Percentiles rank a stretch among this genome's conserved stretches.
phyloP scores from a whole-genome alignment of 1,284 basidiomycete species.

The Rhodotorula sp. region DNA sequence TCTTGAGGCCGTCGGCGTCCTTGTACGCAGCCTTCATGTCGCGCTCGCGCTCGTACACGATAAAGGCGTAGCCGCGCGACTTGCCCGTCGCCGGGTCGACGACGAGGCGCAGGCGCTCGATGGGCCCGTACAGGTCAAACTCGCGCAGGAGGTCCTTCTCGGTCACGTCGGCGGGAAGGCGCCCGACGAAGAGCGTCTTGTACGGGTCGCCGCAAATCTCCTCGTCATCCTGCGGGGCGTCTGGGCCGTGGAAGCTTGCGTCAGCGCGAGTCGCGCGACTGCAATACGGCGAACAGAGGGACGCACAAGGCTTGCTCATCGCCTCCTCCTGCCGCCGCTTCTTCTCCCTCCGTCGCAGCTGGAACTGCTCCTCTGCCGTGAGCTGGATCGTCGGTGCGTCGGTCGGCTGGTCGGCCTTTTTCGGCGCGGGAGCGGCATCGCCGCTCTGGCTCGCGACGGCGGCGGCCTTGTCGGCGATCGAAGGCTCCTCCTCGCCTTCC shows the following conservation, averaged over 20 bases:
- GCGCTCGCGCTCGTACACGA: slow-evolving; percentile 95
- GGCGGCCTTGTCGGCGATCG: not conserved
- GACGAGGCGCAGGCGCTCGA: slow-evolving; percentile 88
- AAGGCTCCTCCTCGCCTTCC: slow-evolving; percentile 43
- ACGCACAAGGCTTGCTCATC: slow-evolving; percentile 40
- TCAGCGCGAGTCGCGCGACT: not conserved
- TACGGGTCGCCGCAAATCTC: slow-evolving; percentile 97
- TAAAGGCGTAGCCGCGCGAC: slow-evolving; percentile 89
- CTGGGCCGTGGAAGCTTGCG: slow-evolving; percentile 53
- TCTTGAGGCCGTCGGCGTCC: slow-evolving; percentile 95
- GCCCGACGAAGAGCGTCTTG: slow-evolving; percentile 95
- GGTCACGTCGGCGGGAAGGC: slow-evolving; percentile 86
- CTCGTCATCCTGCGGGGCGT: slow-evolving; percentile 86
- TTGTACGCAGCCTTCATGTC: slow-evolving; percentile 99
- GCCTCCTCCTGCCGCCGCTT: slow-evolving; percentile 27
- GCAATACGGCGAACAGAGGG: not conserved
- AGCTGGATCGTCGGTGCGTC: slow-evolving; percentile 22
- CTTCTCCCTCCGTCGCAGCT: slow-evolving; percentile 25
- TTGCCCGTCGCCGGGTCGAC: slow-evolving; percentile 66
- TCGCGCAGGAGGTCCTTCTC: slow-evolving; percentile 89
- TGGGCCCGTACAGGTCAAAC: slow-evolving; percentile 92
- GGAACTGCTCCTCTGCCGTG: slow-evolving; percentile 28
- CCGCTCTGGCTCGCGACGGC: not conserved
- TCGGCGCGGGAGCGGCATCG: not conserved
- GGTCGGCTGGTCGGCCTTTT: slow-evolving; percentile 3